Percentiles rank a stretch among this genome's conserved stretches.
These are phyloP conservation scores for Globisporangium rhizosaccharum DNA, from an alignment of 352 stramenopile species.

Conservation along the genomic window DNA sequence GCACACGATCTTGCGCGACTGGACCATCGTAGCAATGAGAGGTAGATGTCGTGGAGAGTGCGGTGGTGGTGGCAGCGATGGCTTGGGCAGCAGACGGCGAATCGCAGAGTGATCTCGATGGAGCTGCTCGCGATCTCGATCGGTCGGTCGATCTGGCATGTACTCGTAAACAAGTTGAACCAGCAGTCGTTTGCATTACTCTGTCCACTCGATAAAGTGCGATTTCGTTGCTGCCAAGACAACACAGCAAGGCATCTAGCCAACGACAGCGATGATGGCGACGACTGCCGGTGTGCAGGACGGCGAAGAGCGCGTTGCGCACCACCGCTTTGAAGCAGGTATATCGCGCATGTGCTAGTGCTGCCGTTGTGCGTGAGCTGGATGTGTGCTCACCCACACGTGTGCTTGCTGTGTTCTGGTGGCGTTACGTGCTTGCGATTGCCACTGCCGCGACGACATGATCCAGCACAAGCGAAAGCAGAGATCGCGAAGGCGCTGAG, in stretches of 20 bases:
- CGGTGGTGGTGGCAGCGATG: background rate
- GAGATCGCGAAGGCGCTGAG: conserved; percentile 32
- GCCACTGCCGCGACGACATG: background rate
- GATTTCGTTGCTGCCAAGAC: background rate
- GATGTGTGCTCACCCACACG: background rate
- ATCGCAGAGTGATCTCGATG: conserved; percentile 3
- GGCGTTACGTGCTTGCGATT: background rate
- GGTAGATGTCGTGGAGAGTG: background rate
- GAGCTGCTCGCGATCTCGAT: background rate
- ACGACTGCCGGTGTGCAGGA: conserved; percentile 17
- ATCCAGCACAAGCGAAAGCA: conserved; percentile 16
- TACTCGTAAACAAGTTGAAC: background rate
- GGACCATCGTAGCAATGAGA: conserved; percentile 22
- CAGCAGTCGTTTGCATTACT: background rate
- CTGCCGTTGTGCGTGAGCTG: background rate
- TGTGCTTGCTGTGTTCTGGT: background rate
- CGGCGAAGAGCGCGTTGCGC: conserved; percentile 23
- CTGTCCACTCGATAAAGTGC: background rate
- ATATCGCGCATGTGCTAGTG: background rate
- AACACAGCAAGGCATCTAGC: background rate
- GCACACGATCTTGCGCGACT: conserved; percentile 76
- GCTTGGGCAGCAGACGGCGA: background rate
- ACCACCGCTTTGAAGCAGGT: conserved; percentile 27
- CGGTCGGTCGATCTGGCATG: background rate
- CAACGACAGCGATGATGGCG: conserved; percentile 3